phyloP scores from a whole-genome alignment of 768 basidiomycete genomes.

The Leucogyrophana mollusca region DNA sequence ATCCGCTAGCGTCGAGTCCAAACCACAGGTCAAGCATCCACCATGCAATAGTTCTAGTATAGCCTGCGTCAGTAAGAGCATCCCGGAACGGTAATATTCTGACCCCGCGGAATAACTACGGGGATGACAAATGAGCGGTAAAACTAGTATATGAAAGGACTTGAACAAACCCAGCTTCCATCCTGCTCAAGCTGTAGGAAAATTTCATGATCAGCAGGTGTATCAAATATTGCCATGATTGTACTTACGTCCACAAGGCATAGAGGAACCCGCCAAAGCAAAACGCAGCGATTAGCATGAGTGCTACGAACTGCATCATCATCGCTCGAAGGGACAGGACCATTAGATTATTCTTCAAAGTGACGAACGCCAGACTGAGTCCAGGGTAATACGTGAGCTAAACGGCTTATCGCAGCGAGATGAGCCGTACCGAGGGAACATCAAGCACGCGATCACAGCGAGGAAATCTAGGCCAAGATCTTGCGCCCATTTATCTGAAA shows the following conservation, averaged over 20 bases:
- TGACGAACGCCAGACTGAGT: slow-evolving; percentile 83
- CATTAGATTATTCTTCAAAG: slow-evolving; percentile 77
- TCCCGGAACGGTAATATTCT: slow-evolving; percentile 3
- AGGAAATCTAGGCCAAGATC: slow-evolving; percentile 77
- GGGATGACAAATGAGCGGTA: slow-evolving; percentile 11
- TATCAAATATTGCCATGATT: too few relatives aligned
- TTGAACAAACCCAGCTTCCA: slow-evolving; percentile 49
- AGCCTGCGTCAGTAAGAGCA: background rate
- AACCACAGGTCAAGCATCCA: slow-evolving; percentile 96
- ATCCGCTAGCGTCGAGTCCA: slow-evolving; percentile 92
- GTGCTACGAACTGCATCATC: slow-evolving; percentile 83
- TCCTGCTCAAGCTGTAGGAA: slow-evolving; percentile 54
- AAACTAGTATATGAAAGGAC: background rate
- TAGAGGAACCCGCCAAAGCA: slow-evolving; percentile 94
- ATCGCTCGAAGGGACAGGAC: slow-evolving; percentile 86
- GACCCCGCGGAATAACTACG: slow-evolving; percentile 35
- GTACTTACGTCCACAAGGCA: slow-evolving; percentile 88
- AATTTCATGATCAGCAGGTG: slow-evolving; percentile 2
- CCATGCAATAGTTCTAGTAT: slow-evolving; percentile 71
- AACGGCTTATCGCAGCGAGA: background rate
- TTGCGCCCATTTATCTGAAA: slow-evolving; percentile 62
- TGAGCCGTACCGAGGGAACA: slow-evolving; percentile 74
- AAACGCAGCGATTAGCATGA: slow-evolving; percentile 84
- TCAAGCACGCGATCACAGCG: slow-evolving; percentile 83
- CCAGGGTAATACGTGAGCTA: slow-evolving; percentile 1